These are phyloP conservation scores for Saccharomycopsis microspora DNA, from an alignment of 805 yeast species.

Conservation along the genomic window DNA sequence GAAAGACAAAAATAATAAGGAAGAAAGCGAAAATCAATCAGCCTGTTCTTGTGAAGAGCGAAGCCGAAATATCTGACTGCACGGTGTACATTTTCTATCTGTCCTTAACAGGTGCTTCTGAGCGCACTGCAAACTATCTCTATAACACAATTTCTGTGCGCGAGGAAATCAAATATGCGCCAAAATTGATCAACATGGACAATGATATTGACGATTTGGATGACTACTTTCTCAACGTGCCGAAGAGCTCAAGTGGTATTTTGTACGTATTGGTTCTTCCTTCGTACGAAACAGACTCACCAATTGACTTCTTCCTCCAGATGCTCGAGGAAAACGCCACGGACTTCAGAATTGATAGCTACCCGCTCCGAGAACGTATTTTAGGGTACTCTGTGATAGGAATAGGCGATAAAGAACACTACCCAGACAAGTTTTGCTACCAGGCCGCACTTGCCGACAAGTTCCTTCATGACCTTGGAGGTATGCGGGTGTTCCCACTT, in stretches of 20 bases:
- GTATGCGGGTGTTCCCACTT: conserved; percentile 68
- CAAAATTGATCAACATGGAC: conserved; percentile 58
- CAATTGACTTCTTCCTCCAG: conserved; percentile 78
- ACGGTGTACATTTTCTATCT: conserved; percentile 67
- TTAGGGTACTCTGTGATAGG: conserved; percentile 83
- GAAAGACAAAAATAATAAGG: conserved; percentile 8
- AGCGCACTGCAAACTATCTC: conserved; percentile 50
- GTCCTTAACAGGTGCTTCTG: conserved; percentile 76
- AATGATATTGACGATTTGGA: conserved; percentile 77
- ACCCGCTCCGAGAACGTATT: conserved; percentile 45
- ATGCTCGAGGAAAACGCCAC: conserved; percentile 68
- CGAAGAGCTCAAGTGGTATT: conserved; percentile 31
- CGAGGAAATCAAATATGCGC: conserved; percentile 26
- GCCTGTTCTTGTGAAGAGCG: conserved; percentile 10
- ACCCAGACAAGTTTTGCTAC: conserved; percentile 79
- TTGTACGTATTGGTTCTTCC: conserved; percentile 72
- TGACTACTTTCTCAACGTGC: conserved; percentile 62
- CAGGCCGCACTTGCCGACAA: conserved; percentile 70
- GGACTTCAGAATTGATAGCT: conserved; percentile 79
- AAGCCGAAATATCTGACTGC: conserved; percentile 20
- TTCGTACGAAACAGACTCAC: conserved; percentile 87
- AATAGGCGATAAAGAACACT: conserved; percentile 76
- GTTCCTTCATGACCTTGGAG: conserved; percentile 76
- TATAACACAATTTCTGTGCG: conserved; percentile 25
- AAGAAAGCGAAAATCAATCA: conserved; percentile 9